Percentiles rank a stretch among this genome's conserved stretches.
phyloP scores from a whole-genome alignment of 2,329 filamentous ascomycete species.

The Zopfia rhizophila region DNA sequence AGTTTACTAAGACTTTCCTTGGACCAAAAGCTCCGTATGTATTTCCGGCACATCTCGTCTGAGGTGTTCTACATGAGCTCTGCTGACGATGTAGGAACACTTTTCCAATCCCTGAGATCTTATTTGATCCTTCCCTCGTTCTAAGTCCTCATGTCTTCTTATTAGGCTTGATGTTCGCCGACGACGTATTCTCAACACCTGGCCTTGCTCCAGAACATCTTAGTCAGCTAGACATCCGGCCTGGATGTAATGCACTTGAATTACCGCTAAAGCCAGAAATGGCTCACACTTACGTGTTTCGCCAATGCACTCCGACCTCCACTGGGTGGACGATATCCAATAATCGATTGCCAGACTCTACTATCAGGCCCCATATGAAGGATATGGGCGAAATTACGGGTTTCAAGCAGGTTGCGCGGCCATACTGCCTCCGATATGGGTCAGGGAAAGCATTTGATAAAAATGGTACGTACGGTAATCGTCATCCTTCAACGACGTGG shows the following conservation, averaged over 20 bases:
- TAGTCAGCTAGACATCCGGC: conserved; percentile 5
- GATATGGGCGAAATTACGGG: conserved; percentile 4
- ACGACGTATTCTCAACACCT: conserved; percentile 6
- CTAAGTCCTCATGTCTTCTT: conserved; percentile 5
- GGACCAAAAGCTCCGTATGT: not conserved
- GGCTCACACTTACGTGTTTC: conserved; percentile 1
- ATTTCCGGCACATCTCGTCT: not conserved
- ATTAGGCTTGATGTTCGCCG: conserved; percentile 4
- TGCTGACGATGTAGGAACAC: conserved; percentile 3
- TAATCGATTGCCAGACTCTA: conserved; percentile 2
- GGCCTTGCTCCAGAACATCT: not conserved
- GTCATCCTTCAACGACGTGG: too few species aligned
- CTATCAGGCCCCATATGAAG: conserved; percentile 3
- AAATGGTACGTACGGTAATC: not conserved
- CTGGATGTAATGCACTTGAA: conserved; percentile 3
- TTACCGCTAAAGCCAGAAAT: conserved; percentile 2
- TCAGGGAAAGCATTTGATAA: not conserved
- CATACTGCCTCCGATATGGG: conserved; percentile 1
- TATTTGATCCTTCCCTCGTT: conserved; percentile 3
- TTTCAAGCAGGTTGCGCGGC: conserved; percentile 2
- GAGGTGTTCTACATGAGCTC: conserved; percentile 6
- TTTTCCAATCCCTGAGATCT: conserved; percentile 1
- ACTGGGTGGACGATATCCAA: not conserved
- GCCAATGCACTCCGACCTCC: not conserved
- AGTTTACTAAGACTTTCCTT: conserved; percentile 11